Base-by-base conservation (phyloP, 768 basidiomycete species). In the Mycena epipterygia region DNA sequence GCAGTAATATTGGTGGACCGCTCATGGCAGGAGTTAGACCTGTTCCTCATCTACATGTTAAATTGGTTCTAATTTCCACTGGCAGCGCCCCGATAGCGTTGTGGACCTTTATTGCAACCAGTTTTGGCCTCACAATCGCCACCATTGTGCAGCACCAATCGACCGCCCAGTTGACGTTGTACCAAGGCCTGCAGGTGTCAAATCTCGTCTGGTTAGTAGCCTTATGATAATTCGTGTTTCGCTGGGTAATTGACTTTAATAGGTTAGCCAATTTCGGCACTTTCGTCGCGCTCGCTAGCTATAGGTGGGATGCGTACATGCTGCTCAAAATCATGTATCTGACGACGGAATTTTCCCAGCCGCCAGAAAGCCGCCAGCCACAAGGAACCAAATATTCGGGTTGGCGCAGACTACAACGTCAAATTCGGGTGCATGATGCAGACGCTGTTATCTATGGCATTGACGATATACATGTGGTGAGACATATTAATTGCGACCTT, bases 211-310 rank as follows among this genome's bases (percentile, higher is more conserved):
- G 83, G 83, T 82, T 21, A 12, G 79, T 71, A 13, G n/a, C 19
- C 33, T 64, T 25, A n/a, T 21, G 7, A 35, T 41, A 37, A 52
- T 49, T 42, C 23, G 21, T 17, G 23, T 30, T n/a, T 48, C 32
- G 30, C 23, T 48, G 13, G 37, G 46, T 57, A 46, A 55, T 51
- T 25, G 23, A 11, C 19, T 19, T 32, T 13, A 51, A 30, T 44
- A 84, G 83, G 84, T 74, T 85, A 27, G 83, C 84, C 7, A 85
- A 85, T 74, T 84, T 85, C 67, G 84, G 82, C 21, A 80, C 78
- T 8, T 83, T 84, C 65, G 76, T 85, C 33, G 78, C 84, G 2
- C 76, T 85, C 14, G 84, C 83, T 6, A 82, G 81, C 41, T 85
- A 84, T 67, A 84, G 67, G 67, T 68, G 25, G 16, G 53, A 48